These are phyloP conservation scores for Saprolegnia diclina DNA, from an alignment of 352 stramenopile species.

Conservation along the genomic window DNA sequence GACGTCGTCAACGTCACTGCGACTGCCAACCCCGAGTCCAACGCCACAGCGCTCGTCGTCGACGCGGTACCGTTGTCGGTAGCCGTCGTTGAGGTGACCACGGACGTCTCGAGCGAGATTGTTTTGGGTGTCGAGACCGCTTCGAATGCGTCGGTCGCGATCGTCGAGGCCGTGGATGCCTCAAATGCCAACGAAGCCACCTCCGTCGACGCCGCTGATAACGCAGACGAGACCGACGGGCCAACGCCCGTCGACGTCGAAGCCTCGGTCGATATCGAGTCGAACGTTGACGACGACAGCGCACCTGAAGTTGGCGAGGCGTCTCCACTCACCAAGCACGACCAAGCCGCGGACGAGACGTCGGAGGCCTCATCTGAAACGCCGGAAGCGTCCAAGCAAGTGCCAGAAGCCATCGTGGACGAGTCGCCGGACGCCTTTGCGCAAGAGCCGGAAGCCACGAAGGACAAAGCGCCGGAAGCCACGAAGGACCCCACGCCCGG, in stretches of 20 bases:
- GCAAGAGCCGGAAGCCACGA: too few species aligned
- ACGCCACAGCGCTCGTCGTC: neutral
- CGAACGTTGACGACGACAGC: neutral
- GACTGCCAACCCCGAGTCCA: neutral
- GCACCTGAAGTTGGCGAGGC: too few species aligned
- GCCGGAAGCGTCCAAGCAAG: too few species aligned
- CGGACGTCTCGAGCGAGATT: neutral
- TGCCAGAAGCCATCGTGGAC: too few species aligned
- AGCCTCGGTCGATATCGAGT: neutral
- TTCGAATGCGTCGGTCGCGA: neutral
- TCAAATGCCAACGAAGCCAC: neutral
- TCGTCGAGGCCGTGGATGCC: neutral
- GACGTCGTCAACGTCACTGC: neutral
- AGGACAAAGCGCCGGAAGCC: too few species aligned
- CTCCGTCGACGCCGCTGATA: neutral
- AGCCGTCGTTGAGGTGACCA: neutral
- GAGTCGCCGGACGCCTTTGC: too few species aligned
- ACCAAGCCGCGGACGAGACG: too few species aligned
- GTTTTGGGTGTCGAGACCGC: neutral
- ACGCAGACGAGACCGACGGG: neutral
- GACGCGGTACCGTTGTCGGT: neutral
- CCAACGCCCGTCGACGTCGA: too few species aligned
- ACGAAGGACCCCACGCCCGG: too few species aligned
- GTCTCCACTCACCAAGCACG: neutral
- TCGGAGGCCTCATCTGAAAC: too few species aligned